These are phyloP conservation scores for Byssochlamys sp. DNA, from an alignment of 2,329 filamentous ascomycete genomes.

Conservation along the genomic window DNA sequence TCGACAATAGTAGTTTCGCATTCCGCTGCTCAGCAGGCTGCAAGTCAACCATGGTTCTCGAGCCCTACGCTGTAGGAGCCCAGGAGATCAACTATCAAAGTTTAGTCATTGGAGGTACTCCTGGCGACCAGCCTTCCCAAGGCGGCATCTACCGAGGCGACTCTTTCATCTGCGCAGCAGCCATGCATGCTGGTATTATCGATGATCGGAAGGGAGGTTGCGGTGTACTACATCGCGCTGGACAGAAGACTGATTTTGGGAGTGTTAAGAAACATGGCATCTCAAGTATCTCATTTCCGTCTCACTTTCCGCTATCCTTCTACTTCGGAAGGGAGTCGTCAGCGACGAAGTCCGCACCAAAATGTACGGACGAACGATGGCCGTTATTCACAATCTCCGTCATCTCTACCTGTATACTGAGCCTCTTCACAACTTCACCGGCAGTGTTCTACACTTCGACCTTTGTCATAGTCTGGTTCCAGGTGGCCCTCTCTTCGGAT, in stretches of 20 bases:
- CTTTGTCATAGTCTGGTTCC: slow-evolving; percentile 50
- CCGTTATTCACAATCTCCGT: slow-evolving; percentile 47
- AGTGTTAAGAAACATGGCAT: slow-evolving; percentile 42
- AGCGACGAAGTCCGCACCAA: slow-evolving; percentile 9
- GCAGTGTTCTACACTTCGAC: slow-evolving; percentile 47
- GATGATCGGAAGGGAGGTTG: slow-evolving; percentile 47
- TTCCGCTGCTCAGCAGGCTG: slow-evolving; percentile 53
- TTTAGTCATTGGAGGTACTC: slow-evolving; percentile 47
- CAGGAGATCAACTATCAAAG: slow-evolving; percentile 46
- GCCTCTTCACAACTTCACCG: slow-evolving; percentile 48
- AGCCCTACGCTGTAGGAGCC: slow-evolving; percentile 50
- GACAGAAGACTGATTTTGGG: slow-evolving; percentile 41
- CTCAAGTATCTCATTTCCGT: slow-evolving; percentile 43
- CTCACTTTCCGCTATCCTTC: slow-evolving; percentile 51
- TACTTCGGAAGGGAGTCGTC: slow-evolving; percentile 37
- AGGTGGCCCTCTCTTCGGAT: slow-evolving; percentile 52
- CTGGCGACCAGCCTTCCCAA: slow-evolving; percentile 27
- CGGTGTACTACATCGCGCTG: slow-evolving; percentile 45
- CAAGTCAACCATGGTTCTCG: slow-evolving; percentile 40
- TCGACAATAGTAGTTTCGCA: slow-evolving; percentile 44
- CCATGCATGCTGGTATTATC: slow-evolving; percentile 51
- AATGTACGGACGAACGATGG: slow-evolving; percentile 51
- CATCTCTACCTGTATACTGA: slow-evolving; percentile 44
- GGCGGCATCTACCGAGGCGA: slow-evolving; percentile 48
- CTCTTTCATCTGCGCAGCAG: slow-evolving; percentile 52